phyloP scores from a whole-genome alignment of 1,284 basidiomycete species.

The Leccinum subrobustum region DNA sequence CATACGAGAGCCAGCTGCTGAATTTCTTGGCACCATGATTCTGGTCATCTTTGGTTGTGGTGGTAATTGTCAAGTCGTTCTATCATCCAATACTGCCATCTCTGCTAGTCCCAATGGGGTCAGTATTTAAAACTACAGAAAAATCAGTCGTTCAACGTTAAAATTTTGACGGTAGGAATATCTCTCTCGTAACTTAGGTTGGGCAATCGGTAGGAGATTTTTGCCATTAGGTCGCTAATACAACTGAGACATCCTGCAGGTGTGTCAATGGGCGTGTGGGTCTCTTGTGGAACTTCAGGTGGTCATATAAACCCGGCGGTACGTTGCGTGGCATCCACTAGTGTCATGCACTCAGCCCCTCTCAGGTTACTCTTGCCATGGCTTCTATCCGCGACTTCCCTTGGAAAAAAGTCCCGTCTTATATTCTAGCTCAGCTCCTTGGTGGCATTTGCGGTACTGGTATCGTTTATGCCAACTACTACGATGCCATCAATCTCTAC shows the following conservation, averaged over 20 bases:
- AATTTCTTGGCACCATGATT: conserved; percentile 67
- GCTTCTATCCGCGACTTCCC: conserved; percentile 75
- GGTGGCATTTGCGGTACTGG: conserved; percentile 71
- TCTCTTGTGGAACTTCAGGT: conserved; percentile 51
- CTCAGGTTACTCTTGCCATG: conserved; percentile 62
- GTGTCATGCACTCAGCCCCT: conserved; percentile 10
- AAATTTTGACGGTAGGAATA: conserved; percentile 44
- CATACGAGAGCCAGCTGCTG: conserved; percentile 63
- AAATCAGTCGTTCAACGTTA: background rate
- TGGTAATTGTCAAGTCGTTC: conserved; percentile 60
- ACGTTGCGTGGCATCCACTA: conserved; percentile 19
- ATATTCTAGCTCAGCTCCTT: conserved; percentile 68
- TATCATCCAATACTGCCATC: conserved; percentile 51
- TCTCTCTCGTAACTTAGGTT: conserved; percentile 61
- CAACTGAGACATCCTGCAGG: conserved; percentile 1
- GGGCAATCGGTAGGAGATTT: conserved; percentile 54
- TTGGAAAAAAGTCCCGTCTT: conserved; percentile 74
- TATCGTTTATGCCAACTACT: conserved; percentile 74
- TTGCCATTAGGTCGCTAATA: background rate
- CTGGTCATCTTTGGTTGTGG: conserved; percentile 68
- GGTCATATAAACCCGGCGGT: conserved; percentile 81
- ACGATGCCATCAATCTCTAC: conserved; percentile 68
- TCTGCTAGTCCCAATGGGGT: conserved; percentile 60
- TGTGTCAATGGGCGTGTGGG: too few relatives aligned
- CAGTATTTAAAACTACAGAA: conserved; percentile 30